Base-by-base conservation (phyloP, 345 rosid genomes). In the Dovyalis caffra region DNA sequence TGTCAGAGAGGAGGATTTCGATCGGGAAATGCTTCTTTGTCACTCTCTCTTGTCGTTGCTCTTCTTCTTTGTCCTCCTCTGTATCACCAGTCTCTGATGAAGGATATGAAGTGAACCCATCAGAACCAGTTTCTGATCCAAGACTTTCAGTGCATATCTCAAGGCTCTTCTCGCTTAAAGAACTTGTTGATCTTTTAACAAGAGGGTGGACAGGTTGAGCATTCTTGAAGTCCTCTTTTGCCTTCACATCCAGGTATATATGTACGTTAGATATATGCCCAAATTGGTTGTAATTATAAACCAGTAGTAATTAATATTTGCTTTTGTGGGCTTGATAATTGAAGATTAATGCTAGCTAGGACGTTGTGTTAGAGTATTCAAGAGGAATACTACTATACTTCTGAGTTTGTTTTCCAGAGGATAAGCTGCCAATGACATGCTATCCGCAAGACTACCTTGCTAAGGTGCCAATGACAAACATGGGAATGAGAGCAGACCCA, bases 121-220 rank as follows among this genome's bases (percentile, higher is more conserved):
- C 97, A 11, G 94, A 96, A 38, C 98, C 99, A 8, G 97, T 90
- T 82, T 96, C 99, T 34, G 97, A 96, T 71, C 99, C 99, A n/a
- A 95, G 98, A 74, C 95, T 95, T 82, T 95, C 99, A 2, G 99
- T 95, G 85, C 99, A 95, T 34, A 95, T 84, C 25, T 90, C 77
- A 32, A 95, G 97, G 83, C 98, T 96, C 83, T 88, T 89, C 80
- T 83, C 77, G 73, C 80, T 90, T 73, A 96, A 78, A n/a, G 89
- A 86, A 51, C 95, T 86, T 11, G 87, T 67, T 14, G 89, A 87
- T n/a, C 85, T 81, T 77, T 83, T 88, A 63, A 88, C 85, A 40
- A 87, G 81, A 26, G 98, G 98, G 65, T 89, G 98, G 71, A 96
- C 62, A 68, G 93, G 93, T 18, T 94, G 79, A 9, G 85, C 77